Evolutionary conservation across 345 rosid genomes (phyloP).

Genomic region (Passiflora organensis): DNA sequence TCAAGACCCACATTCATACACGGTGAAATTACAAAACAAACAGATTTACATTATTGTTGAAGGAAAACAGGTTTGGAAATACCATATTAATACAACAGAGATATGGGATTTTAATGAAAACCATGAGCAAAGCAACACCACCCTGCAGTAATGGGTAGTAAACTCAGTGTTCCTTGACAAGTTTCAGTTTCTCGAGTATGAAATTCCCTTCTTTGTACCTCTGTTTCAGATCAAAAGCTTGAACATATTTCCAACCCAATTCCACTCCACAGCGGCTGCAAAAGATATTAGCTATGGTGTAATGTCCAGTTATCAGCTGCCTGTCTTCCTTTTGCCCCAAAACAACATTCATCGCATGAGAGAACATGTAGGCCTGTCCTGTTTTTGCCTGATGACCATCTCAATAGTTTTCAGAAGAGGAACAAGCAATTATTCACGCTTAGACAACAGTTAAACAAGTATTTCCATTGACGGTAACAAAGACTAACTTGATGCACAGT

Average conservation of each 20-base stretch:
- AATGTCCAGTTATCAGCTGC: conserved; percentile 26
- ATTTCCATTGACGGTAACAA: no score
- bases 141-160: background rate
- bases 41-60: no score
- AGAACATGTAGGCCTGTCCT: conserved; percentile 40
- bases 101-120: conserved; percentile 7
- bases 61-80: no score
- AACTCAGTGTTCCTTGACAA: conserved; percentile 20
- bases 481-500: no score
- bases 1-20: no score
- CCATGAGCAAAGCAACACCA: no score
- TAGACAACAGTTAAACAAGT: no score
- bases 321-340: conserved; percentile 34
- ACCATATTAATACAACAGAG: no score
- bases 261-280: conserved; percentile 35
- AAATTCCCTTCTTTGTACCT: conserved; percentile 40
- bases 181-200: conserved; percentile 32
- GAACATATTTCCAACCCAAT: conserved; percentile 39
- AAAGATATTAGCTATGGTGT: conserved; percentile 22
- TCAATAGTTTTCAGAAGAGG: no score
- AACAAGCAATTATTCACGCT: no score
- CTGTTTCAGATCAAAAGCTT: conserved; percentile 21
- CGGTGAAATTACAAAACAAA: no score
- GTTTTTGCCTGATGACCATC: conserved; percentile 22
- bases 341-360: conserved; percentile 34